A percentile compares a stretch with the other conserved stretches of the same genome.
These are phyloP conservation scores for Debaryomyces nepalensis DNA, from an alignment of 1,139 yeast species.

Conservation along the genomic window DNA sequence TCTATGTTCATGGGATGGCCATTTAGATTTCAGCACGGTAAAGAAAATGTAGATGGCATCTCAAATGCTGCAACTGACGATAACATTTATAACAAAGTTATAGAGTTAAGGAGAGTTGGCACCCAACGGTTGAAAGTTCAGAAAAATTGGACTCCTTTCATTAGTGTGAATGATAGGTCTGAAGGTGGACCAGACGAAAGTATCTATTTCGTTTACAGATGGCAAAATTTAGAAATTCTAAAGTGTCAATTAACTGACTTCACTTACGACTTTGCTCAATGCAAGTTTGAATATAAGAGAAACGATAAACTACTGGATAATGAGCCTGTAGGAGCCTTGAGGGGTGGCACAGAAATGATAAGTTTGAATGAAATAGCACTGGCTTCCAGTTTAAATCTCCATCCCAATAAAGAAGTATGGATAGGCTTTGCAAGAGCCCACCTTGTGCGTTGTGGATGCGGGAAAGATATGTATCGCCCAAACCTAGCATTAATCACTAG, in stretches of 20 bases:
- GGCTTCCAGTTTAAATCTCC: not conserved
- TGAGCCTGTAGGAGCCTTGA: conserved; percentile 34
- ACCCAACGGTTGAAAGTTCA: conserved; percentile 21
- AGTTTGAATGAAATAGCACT: conserved; percentile 24
- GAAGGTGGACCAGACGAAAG: conserved; percentile 16
- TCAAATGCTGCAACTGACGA: conserved; percentile 19
- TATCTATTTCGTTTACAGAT: conserved; percentile 43
- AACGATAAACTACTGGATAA: conserved; percentile 21
- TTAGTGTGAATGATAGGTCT: conserved; percentile 27
- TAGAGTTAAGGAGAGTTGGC: conserved; percentile 31
- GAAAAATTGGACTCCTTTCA: conserved; percentile 54
- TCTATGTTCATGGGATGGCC: conserved; percentile 40
- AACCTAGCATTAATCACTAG: conserved; percentile 44
- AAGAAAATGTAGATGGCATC: conserved; percentile 32
- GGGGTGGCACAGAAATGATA: conserved; percentile 53
- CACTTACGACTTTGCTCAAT: conserved; percentile 18
- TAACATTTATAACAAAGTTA: conserved; percentile 28
- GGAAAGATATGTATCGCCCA: conserved; percentile 53
- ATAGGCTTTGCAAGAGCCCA: conserved; percentile 56
- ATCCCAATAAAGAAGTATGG: conserved; percentile 49
- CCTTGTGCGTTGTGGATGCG: conserved; percentile 53
- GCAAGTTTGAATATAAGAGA: conserved; percentile 32
- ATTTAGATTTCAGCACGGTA: conserved; percentile 44
- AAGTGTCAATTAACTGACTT: conserved; percentile 27
- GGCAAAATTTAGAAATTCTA: conserved; percentile 32